These are phyloP conservation scores for Aureobasidium pullulans DNA, from an alignment of 2,329 filamentous ascomycete species.

Conservation along the genomic window DNA sequence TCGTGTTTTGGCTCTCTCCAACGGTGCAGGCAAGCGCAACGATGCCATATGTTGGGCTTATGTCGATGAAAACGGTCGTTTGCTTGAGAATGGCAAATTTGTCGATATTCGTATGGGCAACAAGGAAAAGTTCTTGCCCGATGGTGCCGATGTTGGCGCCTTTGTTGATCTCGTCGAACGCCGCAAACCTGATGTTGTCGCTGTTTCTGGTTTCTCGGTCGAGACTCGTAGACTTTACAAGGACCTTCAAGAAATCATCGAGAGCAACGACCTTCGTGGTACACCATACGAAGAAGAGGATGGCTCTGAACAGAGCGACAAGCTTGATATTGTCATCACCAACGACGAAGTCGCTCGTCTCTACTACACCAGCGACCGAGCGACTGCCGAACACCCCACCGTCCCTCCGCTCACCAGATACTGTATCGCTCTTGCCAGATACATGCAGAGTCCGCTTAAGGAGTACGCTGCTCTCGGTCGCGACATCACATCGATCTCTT, in stretches of 20 bases:
- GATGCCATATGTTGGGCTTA: constrained; percentile 88
- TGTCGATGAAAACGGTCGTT: constrained; percentile 84
- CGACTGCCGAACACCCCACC: constrained; percentile 70
- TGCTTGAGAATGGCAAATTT: constrained; percentile 84
- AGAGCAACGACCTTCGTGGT: constrained; percentile 67
- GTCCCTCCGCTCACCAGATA: constrained; percentile 75
- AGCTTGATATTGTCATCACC: constrained; percentile 80
- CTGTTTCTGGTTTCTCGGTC: constrained; percentile 78
- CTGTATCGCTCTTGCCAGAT: constrained; percentile 80
- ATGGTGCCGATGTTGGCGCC: constrained; percentile 56
- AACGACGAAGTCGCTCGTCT: constrained; percentile 97
- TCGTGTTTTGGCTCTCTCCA: constrained; percentile 78
- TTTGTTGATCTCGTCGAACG: constrained; percentile 75
- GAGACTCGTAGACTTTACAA: constrained; percentile 79
- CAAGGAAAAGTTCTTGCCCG: constrained; percentile 58
- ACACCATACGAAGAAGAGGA: constrained; percentile 77
- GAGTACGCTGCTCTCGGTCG: constrained; percentile 90
- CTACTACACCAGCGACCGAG: constrained; percentile 84
- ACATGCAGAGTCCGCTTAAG: constrained; percentile 91
- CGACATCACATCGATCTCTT: constrained; percentile 77
- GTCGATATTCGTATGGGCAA: constrained; percentile 63
- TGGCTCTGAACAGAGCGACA: constrained; percentile 64
- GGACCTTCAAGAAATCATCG: constrained; percentile 71
- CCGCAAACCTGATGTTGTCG: constrained; percentile 81
- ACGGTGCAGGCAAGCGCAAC: constrained; percentile 69